A percentile compares a stretch with the other conserved stretches of the same genome.
Conservation (phyloP, 164 flowering plant species). For the Nymphaea thermarum region DNA sequence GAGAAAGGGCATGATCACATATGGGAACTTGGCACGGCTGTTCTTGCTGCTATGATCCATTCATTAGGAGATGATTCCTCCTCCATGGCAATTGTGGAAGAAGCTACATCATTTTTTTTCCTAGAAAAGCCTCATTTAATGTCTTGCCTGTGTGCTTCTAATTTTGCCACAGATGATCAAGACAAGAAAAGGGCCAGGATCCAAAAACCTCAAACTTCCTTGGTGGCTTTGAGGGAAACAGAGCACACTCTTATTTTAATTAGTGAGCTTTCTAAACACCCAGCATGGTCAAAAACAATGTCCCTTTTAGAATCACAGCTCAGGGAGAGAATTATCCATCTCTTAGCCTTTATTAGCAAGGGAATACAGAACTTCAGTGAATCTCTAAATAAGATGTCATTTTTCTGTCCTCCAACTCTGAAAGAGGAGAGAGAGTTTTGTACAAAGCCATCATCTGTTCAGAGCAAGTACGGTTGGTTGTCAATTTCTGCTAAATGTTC, state of each 20-base stretch:
- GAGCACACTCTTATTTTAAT: conserved; percentile 68
- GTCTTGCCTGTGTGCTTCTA: conserved; percentile 55
- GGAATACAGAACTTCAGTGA: conserved; percentile 55
- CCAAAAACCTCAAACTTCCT: conserved; percentile 41
- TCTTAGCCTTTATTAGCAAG: conserved; percentile 76
- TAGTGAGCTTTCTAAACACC: conserved; percentile 54
- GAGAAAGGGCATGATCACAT: conserved; percentile 38
- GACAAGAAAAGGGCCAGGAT: conserved; percentile 68
- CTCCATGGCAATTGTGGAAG: conserved; percentile 35
- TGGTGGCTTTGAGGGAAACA: conserved; percentile 52
- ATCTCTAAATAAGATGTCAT: conserved; percentile 31
- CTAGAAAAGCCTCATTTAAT: conserved; percentile 56
- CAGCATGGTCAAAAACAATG: conserved; percentile 59
- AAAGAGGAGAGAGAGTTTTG: conserved; percentile 55
- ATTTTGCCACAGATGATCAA: conserved; percentile 50
- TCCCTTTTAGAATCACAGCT: conserved; percentile 58
- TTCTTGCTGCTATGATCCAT: conserved; percentile 57
- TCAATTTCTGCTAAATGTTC: conserved; percentile 41
- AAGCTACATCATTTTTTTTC: conserved; percentile 46
- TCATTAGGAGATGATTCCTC: conserved; percentile 56
- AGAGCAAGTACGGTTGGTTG: conserved; percentile 86
- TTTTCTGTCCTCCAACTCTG: conserved; percentile 45
- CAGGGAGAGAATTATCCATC: conserved; percentile 79
- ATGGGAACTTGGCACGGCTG: conserved; percentile 81
- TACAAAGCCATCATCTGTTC: conserved; percentile 43